Evolutionary conservation across 768 basidiomycete species (phyloP).

Genomic region (Trichaptum fuscoviolaceum): DNA sequence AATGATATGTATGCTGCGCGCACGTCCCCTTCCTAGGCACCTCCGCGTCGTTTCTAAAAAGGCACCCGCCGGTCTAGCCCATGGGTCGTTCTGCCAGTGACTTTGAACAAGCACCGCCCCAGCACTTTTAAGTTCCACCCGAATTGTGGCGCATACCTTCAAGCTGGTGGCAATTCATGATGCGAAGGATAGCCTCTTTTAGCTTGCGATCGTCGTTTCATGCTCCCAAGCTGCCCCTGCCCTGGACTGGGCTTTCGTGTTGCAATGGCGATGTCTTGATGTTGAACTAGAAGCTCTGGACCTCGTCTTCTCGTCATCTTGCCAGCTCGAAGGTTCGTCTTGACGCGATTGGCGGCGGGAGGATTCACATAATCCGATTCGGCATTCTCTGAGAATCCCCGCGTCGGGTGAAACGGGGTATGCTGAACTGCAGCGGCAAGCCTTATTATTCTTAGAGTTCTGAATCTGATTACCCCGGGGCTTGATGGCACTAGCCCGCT

Average conservation of each 20-base stretch:
- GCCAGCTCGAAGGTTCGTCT: neutral
- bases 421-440: neutral
- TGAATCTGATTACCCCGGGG: neutral
- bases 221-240: neutral
- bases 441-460: neutral
- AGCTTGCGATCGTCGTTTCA: constrained; percentile 1
- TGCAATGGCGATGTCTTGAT: neutral
- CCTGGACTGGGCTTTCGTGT: neutral
- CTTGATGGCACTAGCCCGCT: neutral
- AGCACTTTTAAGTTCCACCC: neutral
- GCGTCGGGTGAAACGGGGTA: neutral
- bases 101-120: neutral
- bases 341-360: neutral
- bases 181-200: neutral
- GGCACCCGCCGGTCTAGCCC: neutral
- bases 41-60: too few relatives aligned
- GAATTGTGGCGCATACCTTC: neutral
- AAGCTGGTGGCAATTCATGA: neutral
- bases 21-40: too few relatives aligned
- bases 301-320: neutral
- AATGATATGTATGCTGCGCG: too few relatives aligned
- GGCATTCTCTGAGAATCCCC: neutral
- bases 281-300: neutral
- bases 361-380: neutral
- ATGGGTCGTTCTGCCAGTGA: neutral